Percentiles rank a stretch among this genome's conserved stretches.
Conservation (phyloP, 768 basidiomycete genomes). For the Termitomyces sp. region DNA sequence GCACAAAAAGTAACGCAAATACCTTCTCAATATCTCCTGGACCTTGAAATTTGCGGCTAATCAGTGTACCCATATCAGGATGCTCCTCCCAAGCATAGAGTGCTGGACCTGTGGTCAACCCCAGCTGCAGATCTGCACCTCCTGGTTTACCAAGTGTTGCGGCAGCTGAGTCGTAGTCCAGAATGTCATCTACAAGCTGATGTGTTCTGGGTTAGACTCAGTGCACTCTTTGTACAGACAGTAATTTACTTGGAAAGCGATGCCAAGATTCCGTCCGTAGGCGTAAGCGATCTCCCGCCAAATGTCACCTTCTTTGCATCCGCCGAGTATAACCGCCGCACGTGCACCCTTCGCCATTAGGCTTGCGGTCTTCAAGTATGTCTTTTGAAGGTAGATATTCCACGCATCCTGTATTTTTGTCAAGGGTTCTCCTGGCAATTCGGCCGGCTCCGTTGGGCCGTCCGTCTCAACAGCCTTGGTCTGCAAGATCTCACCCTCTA, state of each 20-base stretch:
- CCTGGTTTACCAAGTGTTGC: conserved; percentile 85
- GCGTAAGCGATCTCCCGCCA: conserved; percentile 97
- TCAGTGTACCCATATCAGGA: conserved; percentile 83
- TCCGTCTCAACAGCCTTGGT: conserved; percentile 46
- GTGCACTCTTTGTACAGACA: background rate
- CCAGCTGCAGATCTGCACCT: conserved; percentile 78
- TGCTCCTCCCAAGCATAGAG: conserved; percentile 94
- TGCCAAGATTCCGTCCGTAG: conserved; percentile 89
- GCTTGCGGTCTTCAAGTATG: conserved; percentile 90
- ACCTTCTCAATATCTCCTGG: conserved; percentile 87
- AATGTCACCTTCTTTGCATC: conserved; percentile 74
- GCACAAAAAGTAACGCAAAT: conserved; percentile 15
- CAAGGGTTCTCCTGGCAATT: conserved; percentile 18
- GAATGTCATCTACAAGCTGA: conserved; percentile 91
- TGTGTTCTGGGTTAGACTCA: background rate
- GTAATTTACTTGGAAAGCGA: conserved; percentile 83
- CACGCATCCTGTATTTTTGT: conserved; percentile 42
- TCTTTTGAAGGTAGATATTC: conserved; percentile 86
- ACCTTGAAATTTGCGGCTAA: conserved; percentile 74
- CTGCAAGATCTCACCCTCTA: conserved; percentile 93
- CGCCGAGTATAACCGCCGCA: conserved; percentile 85
- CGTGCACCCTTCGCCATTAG: conserved; percentile 90
- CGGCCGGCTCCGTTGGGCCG: conserved; percentile 17
- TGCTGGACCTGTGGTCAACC: conserved; percentile 89
- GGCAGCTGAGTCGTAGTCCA: conserved; percentile 85